Evolutionary conservation across 2,329 filamentous ascomycete species (phyloP).

Genomic region (Tetracladium maxilliforme): DNA sequence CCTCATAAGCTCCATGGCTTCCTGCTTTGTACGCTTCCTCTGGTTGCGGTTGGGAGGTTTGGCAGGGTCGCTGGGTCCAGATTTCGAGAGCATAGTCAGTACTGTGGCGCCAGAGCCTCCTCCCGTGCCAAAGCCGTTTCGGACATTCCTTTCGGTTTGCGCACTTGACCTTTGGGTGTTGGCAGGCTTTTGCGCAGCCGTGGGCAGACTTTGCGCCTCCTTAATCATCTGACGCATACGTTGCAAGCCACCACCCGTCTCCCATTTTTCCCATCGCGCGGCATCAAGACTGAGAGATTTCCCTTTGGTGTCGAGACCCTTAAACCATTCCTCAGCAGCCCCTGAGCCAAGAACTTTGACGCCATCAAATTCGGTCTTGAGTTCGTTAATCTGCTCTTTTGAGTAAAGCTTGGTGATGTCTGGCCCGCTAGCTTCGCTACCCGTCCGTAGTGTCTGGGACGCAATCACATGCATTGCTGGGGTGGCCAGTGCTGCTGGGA

Average conservation of each 20-base stretch:
- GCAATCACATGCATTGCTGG: slow-evolving; percentile 44
- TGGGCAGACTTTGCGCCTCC: too few species aligned
- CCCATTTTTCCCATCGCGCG: slow-evolving; percentile 65
- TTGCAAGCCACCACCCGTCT: slow-evolving; percentile 22
- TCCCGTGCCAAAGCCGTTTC: too few species aligned
- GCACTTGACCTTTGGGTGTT: too few species aligned
- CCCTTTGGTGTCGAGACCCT: slow-evolving; percentile 53
- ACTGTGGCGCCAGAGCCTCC: too few species aligned
- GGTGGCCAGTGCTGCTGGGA: slow-evolving; percentile 55
- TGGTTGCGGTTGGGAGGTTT: slow-evolving; percentile 6
- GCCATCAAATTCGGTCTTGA: slow-evolving; percentile 46
- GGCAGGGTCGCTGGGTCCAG: neutral
- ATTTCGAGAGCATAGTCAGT: too few species aligned
- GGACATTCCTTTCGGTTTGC: too few species aligned
- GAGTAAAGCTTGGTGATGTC: slow-evolving; percentile 53
- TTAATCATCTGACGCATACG: too few species aligned
- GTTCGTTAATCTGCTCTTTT: slow-evolving; percentile 42
- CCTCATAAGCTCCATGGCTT: slow-evolving; percentile 49
- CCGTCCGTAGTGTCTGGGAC: slow-evolving; percentile 35
- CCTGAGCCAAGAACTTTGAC: slow-evolving; percentile 53
- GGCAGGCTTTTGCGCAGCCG: too few species aligned
- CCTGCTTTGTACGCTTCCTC: slow-evolving; percentile 40
- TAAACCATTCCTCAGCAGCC: slow-evolving; percentile 63
- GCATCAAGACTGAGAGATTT: slow-evolving; percentile 44
- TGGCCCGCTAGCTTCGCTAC: slow-evolving; percentile 24